Conservation (phyloP, 768 basidiomycete genomes). For the Phanerochaete sordida region DNA sequence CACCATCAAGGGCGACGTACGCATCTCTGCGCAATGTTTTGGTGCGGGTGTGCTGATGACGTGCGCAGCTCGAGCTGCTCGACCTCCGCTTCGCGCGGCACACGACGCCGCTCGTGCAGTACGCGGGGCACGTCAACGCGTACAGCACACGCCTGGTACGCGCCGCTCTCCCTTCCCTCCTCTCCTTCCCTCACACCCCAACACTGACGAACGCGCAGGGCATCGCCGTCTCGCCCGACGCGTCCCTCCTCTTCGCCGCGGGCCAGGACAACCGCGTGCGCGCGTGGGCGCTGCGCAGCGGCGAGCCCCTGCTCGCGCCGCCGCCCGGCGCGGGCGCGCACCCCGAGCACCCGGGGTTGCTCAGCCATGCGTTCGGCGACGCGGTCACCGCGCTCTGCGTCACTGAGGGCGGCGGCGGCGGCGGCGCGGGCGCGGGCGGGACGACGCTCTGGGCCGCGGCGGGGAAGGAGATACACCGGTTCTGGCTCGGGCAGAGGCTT, state of each 20-base stretch:
- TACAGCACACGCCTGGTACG: constrained; percentile 50
- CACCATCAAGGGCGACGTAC: constrained; percentile 61
- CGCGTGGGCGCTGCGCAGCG: constrained; percentile 64
- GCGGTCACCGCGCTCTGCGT: constrained; percentile 50
- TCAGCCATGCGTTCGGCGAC: constrained; percentile 30
- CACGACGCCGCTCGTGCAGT: constrained; percentile 41
- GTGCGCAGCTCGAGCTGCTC: constrained; percentile 49
- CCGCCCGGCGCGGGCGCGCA: constrained; percentile 14
- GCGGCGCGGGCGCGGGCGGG: constrained; percentile 21
- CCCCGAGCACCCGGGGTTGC: constrained; percentile 19
- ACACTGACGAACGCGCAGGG: constrained; percentile 40
- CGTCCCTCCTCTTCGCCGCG: constrained; percentile 63
- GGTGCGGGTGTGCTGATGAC: background rate
- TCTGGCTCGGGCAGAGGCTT: constrained; percentile 42
- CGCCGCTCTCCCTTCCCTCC: too few relatives aligned
- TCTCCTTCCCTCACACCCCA: constrained; percentile 1
- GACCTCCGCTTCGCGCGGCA: constrained; percentile 57
- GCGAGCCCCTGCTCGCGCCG: constrained; percentile 32
- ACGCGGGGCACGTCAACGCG: constrained; percentile 57
- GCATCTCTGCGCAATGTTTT: constrained; percentile 4
- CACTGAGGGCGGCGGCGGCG: constrained; percentile 29
- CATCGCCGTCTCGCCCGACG: constrained; percentile 50
- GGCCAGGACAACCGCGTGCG: constrained; percentile 64
- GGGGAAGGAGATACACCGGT: constrained; percentile 43
- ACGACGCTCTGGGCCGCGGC: constrained; percentile 52